Conservation (phyloP, 805 yeast species). For the Yamadazyma scolyti region DNA sequence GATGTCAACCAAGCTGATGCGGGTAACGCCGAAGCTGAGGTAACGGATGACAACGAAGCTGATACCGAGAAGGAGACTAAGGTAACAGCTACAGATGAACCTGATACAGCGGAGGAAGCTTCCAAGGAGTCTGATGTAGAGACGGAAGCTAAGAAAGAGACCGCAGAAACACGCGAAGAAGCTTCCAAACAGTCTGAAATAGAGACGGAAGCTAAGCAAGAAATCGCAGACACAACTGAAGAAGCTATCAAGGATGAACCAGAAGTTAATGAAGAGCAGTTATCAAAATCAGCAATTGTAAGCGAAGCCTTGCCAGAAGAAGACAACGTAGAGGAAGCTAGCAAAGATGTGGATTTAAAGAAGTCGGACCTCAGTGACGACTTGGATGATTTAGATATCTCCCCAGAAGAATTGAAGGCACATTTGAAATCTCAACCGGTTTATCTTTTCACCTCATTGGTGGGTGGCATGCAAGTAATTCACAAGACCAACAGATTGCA, state of each 20-base stretch:
- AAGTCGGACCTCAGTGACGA: too few species aligned
- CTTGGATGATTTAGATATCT: slow-evolving; percentile 29
- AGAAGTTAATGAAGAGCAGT: slow-evolving; percentile 4
- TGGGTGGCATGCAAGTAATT: slow-evolving; percentile 81
- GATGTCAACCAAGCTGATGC: slow-evolving; percentile 1
- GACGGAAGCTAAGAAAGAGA: slow-evolving; percentile 9
- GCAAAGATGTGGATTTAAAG: background rate
- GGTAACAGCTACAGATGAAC: slow-evolving; percentile 1
- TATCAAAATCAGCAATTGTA: slow-evolving; percentile 3
- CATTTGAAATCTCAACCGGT: slow-evolving; percentile 55
- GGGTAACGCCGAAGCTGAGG: background rate
- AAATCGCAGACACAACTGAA: slow-evolving; percentile 3
- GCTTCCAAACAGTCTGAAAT: slow-evolving; percentile 1
- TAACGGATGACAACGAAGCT: too few species aligned
- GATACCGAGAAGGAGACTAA: background rate
- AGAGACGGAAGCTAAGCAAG: background rate
- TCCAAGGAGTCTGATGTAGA: slow-evolving; percentile 5
- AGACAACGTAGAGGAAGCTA: slow-evolving; percentile 4
- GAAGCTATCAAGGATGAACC: slow-evolving; percentile 8
- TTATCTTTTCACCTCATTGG: slow-evolving; percentile 77
- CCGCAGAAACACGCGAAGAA: slow-evolving; percentile 7
- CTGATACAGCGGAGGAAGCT: slow-evolving; percentile 1
- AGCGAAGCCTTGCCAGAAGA: slow-evolving; percentile 5
- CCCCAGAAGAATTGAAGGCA: slow-evolving; percentile 41
- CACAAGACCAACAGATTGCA: slow-evolving; percentile 72